phyloP scores from a whole-genome alignment of 2,329 filamentous ascomycete species.

The Cryphonectria nitschkei region DNA sequence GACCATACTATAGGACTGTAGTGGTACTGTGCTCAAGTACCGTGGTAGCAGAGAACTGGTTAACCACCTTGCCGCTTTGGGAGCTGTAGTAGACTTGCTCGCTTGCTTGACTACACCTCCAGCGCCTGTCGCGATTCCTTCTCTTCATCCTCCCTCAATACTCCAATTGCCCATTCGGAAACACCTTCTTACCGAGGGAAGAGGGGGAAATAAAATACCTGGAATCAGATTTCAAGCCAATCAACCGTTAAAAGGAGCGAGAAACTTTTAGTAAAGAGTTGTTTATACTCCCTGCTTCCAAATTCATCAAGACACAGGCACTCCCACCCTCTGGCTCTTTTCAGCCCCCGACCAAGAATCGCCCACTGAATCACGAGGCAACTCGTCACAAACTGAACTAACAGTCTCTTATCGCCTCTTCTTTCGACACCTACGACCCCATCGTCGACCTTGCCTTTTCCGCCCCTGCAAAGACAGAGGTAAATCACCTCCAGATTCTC shows the following conservation, averaged over 20 bases:
- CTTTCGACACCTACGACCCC: not conserved
- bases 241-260: not conserved
- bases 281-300: not conserved
- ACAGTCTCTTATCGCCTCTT: not conserved
- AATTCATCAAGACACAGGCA: not conserved
- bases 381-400: not conserved
- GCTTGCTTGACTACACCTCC: not conserved
- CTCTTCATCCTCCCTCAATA: not conserved
- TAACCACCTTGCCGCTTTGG: not conserved
- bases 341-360: not conserved
- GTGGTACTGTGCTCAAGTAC: not conserved
- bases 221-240: not conserved
- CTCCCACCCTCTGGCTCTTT: not conserved
- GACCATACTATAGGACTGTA: not conserved
- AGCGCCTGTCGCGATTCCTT: not conserved
- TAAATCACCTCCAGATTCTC: not conserved
- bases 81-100: not conserved
- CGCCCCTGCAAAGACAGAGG: not conserved
- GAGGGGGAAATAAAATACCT: not conserved
- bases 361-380: not conserved
- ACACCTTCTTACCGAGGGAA: not conserved
- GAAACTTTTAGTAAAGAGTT: not conserved
- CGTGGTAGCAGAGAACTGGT: not conserved
- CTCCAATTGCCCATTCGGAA: not conserved
- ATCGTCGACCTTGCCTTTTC: not conserved